Conservation (phyloP, 1,139 yeast genomes). For the Saccharomyces hybrid region DNA sequence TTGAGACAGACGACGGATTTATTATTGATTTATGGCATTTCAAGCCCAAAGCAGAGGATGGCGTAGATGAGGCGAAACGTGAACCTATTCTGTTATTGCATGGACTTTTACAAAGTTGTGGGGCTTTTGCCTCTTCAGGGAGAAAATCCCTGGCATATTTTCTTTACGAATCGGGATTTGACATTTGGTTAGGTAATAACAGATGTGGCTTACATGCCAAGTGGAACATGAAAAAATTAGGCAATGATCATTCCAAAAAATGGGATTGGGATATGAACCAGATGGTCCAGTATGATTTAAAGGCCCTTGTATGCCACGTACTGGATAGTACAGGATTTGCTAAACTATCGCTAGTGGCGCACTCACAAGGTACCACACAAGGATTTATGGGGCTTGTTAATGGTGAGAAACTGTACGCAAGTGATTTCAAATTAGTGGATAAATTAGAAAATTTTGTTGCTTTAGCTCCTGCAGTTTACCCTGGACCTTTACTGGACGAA, state of each 20-base stretch:
- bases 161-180: conserved; percentile 57
- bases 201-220: conserved; percentile 74
- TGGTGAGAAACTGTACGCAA: conserved; percentile 28
- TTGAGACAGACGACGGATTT: no score
- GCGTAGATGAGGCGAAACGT: conserved; percentile 33
- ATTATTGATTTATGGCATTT: no score
- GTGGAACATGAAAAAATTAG: conserved; percentile 39
- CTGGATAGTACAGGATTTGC: conserved; percentile 34
- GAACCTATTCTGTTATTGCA: conserved; percentile 72
- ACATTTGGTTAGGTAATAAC: conserved; percentile 92
- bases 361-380: conserved; percentile 92
- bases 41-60: conserved; percentile 34
- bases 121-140: conserved; percentile 79
- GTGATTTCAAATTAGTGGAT: conserved; percentile 37
- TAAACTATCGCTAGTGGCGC: conserved; percentile 63
- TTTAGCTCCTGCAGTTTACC: no score
- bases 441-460: conserved; percentile 38
- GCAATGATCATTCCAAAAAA: conserved; percentile 39
- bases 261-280: conserved; percentile 88
- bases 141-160: conserved; percentile 63
- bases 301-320: conserved; percentile 61
- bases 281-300: conserved; percentile 71
- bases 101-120: conserved; percentile 81
- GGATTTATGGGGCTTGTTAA: conserved; percentile 53
- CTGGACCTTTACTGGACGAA: no score